Evolutionary conservation across 768 basidiomycete genomes (phyloP), one percentile per base, ranked within the genome.

Genomic region (Hericium erinaceus): DNA sequence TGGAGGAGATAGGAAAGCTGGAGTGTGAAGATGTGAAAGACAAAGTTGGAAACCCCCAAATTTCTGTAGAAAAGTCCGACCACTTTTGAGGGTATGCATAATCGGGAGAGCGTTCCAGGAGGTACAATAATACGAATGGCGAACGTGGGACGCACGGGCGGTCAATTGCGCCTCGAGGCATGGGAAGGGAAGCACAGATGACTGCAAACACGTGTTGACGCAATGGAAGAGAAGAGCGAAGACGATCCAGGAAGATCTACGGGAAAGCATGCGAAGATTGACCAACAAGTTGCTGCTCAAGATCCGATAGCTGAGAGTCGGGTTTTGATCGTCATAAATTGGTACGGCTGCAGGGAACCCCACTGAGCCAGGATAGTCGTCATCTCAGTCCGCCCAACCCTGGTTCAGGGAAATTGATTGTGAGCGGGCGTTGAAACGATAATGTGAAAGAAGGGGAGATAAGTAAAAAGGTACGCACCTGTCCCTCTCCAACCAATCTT

Each of bases 401-500:
- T 46, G 16, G 20, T 7, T n/a, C 16, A 46, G n/a, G 4, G 20
- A 46, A 46, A n/a, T 46, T 46, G n/a, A 46, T 46, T n/a, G 44
- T 46, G 20, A 46, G 44, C 20, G 20, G 20, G 10, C 26, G 13
- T 18, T 37, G 16, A 37, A 44, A 58, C 52, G 26, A 48, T 58
- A 22, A 55, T 33, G 58, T 46, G 50, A 49, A 40, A 57, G 10
- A 57, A 24, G 20, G 58, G 44, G 26, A 15, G 54, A 39, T 48
- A 41, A 53, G 46, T 40, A 48, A 37, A 57, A 59, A 48, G 39
- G 16, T 8, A 46, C 44, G 55, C 61, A 71, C 85, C 75, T 76
- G 58, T 81, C 79, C 66, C 78, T 79, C 68, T 74, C 79, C 40
- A 74, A 68, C 84, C 85, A 86, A 63, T 85, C 85, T 54, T 68